A percentile compares a stretch with the other conserved stretches of the same genome.
Evolutionary conservation across 176 grass and related monocot species (phyloP).

Genomic region (Thinopyrum elongatum): DNA sequence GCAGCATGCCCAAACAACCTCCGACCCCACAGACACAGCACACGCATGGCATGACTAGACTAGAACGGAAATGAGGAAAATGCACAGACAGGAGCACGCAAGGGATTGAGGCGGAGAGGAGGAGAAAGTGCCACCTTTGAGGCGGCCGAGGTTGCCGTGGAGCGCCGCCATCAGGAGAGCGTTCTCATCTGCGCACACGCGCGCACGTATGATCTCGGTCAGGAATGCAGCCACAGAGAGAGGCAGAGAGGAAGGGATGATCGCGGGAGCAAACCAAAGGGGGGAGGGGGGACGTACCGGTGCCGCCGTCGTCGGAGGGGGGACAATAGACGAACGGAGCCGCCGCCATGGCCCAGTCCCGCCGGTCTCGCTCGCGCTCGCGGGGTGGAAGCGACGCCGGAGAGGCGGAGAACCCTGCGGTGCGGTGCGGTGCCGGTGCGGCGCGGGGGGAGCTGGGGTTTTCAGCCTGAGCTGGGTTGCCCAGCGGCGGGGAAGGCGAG

Average conservation of each 20-base stretch:
- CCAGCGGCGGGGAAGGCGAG: neutral
- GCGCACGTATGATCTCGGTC: neutral
- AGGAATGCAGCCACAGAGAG: neutral
- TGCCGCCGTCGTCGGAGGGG: neutral
- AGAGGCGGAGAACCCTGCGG: neutral
- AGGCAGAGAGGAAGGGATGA: neutral
- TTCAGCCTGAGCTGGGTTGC: neutral
- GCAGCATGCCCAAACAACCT: neutral
- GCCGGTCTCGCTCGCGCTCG: neutral
- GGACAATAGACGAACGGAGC: neutral
- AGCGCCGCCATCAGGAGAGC: slow-evolving; percentile 1
- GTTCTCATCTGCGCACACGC: neutral
- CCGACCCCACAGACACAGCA: neutral
- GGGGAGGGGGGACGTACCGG: neutral
- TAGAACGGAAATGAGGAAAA: neutral
- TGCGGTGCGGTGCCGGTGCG: too few relatives aligned
- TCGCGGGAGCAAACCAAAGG: neutral
- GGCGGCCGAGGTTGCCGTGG: slow-evolving; percentile 7
- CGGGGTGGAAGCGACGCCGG: neutral
- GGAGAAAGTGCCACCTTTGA: slow-evolving; percentile 8
- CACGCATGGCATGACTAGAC: neutral
- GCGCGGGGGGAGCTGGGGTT: neutral
- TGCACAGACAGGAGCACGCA: neutral
- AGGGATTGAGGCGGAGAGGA: too few relatives aligned
- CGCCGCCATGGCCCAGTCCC: neutral